phyloP scores from a whole-genome alignment of 2,329 filamentous ascomycete genomes.

The Apiospora sp. region DNA sequence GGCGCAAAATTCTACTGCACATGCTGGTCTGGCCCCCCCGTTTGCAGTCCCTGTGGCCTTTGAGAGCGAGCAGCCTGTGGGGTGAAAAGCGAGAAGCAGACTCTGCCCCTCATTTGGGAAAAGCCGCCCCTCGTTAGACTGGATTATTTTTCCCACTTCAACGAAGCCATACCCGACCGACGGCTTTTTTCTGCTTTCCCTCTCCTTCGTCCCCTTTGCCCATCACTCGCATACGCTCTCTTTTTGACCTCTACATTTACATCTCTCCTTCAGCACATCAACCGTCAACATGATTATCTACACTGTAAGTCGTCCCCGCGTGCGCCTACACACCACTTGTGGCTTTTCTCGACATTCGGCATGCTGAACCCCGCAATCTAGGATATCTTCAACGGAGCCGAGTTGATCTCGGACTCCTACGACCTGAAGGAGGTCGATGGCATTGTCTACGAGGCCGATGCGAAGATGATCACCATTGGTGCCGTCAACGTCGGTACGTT shows the following conservation, averaged over 20 bases:
- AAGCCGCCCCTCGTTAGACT: slow-evolving; percentile 16
- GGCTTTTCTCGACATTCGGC: background rate
- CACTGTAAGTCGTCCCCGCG: slow-evolving; percentile 10
- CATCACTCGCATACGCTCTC: slow-evolving; percentile 14
- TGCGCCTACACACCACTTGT: background rate
- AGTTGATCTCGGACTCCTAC: slow-evolving; percentile 97
- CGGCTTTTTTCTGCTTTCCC: slow-evolving; percentile 4
- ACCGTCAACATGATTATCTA: slow-evolving; percentile 25
- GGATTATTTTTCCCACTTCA: slow-evolving; percentile 21
- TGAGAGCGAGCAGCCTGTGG: slow-evolving; percentile 12
- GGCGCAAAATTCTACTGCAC: slow-evolving; percentile 8
- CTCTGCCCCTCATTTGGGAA: slow-evolving; percentile 22
- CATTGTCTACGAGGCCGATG: slow-evolving; percentile 89
- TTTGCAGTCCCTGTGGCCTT: background rate
- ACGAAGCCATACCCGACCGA: slow-evolving; percentile 23
- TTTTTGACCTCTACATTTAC: slow-evolving; percentile 10
- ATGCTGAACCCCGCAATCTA: slow-evolving; percentile 48
- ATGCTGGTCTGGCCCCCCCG: background rate
- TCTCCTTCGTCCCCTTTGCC: slow-evolving; percentile 19
- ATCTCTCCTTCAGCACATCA: slow-evolving; percentile 8
- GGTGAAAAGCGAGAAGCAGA: slow-evolving; percentile 18
- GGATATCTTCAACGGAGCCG: slow-evolving; percentile 82
- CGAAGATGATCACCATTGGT: slow-evolving; percentile 85
- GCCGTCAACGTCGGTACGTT: slow-evolving; percentile 75
- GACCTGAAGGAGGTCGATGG: slow-evolving; percentile 81